Percentiles rank a stretch among this genome's conserved stretches.
phyloP scores from a whole-genome alignment of 1,284 basidiomycete genomes.

The Ceratobasidium sp. region DNA sequence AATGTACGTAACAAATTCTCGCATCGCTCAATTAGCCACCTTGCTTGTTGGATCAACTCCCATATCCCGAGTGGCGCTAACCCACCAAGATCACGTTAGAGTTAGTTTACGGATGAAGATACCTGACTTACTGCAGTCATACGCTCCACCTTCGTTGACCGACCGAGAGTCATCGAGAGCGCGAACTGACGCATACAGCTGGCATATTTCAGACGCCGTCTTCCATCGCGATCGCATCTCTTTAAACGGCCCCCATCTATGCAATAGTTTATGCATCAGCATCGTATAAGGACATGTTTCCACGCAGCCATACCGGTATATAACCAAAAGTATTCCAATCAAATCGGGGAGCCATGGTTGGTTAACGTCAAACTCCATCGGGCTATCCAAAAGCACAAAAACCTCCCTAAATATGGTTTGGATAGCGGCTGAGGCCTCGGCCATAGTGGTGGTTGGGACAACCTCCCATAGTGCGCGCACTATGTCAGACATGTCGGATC shows the following conservation, averaged over 20 bases:
- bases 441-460: background rate
- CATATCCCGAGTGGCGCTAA: constrained; percentile 35
- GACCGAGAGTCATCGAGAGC: constrained; percentile 39
- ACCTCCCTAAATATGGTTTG: constrained; percentile 27
- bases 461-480: constrained; percentile 37
- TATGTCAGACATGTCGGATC: constrained; percentile 36
- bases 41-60: constrained; percentile 38
- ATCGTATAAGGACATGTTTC: background rate
- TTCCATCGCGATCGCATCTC: constrained; percentile 38
- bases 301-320: constrained; percentile 23
- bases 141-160: constrained; percentile 5
- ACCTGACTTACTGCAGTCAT: constrained; percentile 30
- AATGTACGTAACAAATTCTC: constrained; percentile 36
- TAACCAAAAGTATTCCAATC: constrained; percentile 31
- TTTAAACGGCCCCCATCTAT: constrained; percentile 35
- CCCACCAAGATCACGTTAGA: background rate
- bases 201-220: constrained; percentile 38
- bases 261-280: background rate
- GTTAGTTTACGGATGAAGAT: background rate
- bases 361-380: constrained; percentile 35
- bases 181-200: constrained; percentile 36
- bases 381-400: constrained; percentile 26
- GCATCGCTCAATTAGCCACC: constrained; percentile 31
- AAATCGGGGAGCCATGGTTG: constrained; percentile 41
- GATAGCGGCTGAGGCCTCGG: constrained; percentile 16